Evolutionary conservation across 495 filamentous ascomycete species (phyloP).

Genomic region (Annulohypoxylon bovei): DNA sequence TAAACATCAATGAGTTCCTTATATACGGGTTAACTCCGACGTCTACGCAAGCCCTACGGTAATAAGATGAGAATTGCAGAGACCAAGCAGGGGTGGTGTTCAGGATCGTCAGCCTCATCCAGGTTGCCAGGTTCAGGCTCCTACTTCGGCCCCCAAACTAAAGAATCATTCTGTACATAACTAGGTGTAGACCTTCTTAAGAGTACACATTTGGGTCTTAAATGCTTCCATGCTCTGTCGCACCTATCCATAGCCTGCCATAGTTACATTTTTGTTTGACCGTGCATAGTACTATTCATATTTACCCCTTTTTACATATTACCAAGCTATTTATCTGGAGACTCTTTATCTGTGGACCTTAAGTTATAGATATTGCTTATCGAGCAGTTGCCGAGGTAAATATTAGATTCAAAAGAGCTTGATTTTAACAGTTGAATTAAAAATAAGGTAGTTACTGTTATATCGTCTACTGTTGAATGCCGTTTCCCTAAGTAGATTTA

Average conservation of each 20-base stretch:
- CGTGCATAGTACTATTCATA: neutral
- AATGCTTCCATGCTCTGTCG: conserved; percentile 21
- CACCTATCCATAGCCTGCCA: conserved; percentile 6
- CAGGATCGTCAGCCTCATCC: conserved; percentile 40
- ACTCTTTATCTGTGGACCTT: neutral
- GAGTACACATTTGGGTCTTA: neutral
- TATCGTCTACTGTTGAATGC: neutral
- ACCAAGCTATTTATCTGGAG: neutral
- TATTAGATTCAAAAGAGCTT: neutral
- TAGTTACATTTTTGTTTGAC: conserved; percentile 6
- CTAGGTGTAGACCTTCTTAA: neutral
- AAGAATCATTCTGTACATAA: conserved; percentile 25
- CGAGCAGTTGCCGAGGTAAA: neutral
- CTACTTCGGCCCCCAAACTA: conserved; percentile 25
- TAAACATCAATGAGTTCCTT: too few relatives aligned
- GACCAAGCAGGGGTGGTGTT: conserved; percentile 19
- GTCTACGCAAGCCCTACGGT: neutral
- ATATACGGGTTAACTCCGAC: neutral
- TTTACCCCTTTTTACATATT: conserved; percentile 10
- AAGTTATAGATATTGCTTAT: too few relatives aligned
- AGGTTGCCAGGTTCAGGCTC: conserved; percentile 29
- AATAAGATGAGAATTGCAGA: neutral
- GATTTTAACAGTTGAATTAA: neutral
- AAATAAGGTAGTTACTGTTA: neutral
- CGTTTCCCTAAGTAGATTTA: neutral